Conservation (phyloP, 176 grass and related monocot genomes). For the Otatea glauca region DNA sequence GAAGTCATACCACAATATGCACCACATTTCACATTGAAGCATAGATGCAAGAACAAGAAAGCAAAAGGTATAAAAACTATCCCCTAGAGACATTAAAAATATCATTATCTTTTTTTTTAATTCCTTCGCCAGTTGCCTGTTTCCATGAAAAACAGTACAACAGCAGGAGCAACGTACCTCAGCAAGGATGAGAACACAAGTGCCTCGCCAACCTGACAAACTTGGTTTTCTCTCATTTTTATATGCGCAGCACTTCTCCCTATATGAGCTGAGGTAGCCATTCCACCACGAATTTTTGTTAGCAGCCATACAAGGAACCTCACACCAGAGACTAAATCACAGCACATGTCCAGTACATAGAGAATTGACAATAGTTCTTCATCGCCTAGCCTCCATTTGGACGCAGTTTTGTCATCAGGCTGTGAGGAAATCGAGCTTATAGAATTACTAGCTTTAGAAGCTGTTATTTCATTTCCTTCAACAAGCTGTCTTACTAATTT, state of each 20-base stretch:
- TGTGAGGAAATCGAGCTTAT: constrained; percentile 51
- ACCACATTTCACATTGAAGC: background rate
- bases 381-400: constrained; percentile 82
- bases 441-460: constrained; percentile 72
- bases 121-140: background rate
- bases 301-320: constrained; percentile 92
- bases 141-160: background rate
- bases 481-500: constrained; percentile 83
- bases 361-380: constrained; percentile 86
- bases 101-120: background rate
- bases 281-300: constrained; percentile 64
- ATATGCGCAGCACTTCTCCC: constrained; percentile 58
- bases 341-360: constrained; percentile 88
- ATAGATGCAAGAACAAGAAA: constrained; percentile 2
- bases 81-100: background rate
- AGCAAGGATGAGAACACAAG: constrained; percentile 92
- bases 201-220: constrained; percentile 86
- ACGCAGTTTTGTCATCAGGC: constrained; percentile 56
- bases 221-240: constrained; percentile 85
- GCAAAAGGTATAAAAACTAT: background rate
- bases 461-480: constrained; percentile 75
- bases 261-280: constrained; percentile 53
- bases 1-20: background rate
- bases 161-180: constrained; percentile 59
- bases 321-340: constrained; percentile 78